Percentiles rank a stretch among this genome's conserved stretches.
Conservation (phyloP, 805 yeast species). For the Saccharomycopsis fodiens region DNA sequence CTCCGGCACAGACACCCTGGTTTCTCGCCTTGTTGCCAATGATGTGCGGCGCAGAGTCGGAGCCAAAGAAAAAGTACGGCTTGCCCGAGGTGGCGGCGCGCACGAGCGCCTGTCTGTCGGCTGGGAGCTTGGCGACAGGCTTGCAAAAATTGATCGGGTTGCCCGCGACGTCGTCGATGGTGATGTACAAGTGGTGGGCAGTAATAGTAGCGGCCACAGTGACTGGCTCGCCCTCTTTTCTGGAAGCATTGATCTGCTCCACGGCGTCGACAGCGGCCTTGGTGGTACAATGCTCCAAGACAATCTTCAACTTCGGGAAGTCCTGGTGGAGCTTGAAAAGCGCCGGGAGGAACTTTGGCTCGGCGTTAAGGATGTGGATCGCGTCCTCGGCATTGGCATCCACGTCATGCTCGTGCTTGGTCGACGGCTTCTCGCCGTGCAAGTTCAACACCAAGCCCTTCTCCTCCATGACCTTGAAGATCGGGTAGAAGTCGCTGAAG, state of each 20-base stretch:
- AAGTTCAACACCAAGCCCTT: slow-evolving; percentile 72
- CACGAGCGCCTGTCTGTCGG: slow-evolving; percentile 72
- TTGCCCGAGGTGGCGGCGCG: slow-evolving; percentile 88
- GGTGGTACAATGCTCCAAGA: slow-evolving; percentile 93
- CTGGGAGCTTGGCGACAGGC: slow-evolving; percentile 93
- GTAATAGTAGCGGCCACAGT: slow-evolving; percentile 89
- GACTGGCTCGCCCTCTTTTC: slow-evolving; percentile 29
- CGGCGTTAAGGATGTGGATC: slow-evolving; percentile 90
- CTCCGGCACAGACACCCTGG: slow-evolving; percentile 95
- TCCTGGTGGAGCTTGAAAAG: slow-evolving; percentile 65
- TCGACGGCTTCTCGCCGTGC: slow-evolving; percentile 92
- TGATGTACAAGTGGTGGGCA: slow-evolving; percentile 86
- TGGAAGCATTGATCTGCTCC: slow-evolving; percentile 46
- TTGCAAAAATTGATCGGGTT: slow-evolving; percentile 92
- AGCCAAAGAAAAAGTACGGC: slow-evolving; percentile 91
- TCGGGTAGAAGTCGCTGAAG: slow-evolving; percentile 79
- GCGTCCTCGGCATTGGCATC: slow-evolving; percentile 45
- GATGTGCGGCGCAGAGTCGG: slow-evolving; percentile 98
- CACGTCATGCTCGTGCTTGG: slow-evolving; percentile 21
- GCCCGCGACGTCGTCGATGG: slow-evolving; percentile 95
- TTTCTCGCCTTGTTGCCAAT: slow-evolving; percentile 67
- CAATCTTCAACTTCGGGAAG: slow-evolving; percentile 81
- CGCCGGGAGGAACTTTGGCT: slow-evolving; percentile 86
- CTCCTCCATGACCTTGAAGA: slow-evolving; percentile 82
- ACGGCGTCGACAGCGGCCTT: slow-evolving; percentile 79